Conservation (phyloP, 768 basidiomycete genomes). For the Suillus placidus region DNA sequence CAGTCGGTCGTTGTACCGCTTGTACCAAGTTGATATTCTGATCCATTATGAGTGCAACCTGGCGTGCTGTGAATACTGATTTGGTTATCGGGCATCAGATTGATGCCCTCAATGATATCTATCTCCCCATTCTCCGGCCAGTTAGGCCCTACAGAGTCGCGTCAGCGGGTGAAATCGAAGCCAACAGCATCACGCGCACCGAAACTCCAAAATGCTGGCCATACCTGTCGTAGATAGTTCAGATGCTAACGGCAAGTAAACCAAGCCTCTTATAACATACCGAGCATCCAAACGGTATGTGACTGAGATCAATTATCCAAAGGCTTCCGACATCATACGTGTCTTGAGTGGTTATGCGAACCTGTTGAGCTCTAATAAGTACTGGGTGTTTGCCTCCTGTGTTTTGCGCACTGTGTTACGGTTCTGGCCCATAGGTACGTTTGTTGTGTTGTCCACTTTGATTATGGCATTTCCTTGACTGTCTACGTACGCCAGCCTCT, state of each 20-base stretch:
- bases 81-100: conserved; percentile 53
- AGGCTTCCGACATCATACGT: conserved; percentile 46
- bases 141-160: conserved; percentile 19
- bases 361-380: conserved; percentile 27
- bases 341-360: conserved; percentile 48
- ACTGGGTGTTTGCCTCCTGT: conserved; percentile 13
- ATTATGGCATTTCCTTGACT: conserved; percentile 65
- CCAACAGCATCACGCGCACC: conserved; percentile 18
- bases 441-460: conserved; percentile 71
- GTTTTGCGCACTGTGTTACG: conserved; percentile 55
- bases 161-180: conserved; percentile 4
- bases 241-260: conserved; percentile 11
- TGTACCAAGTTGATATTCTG: conserved; percentile 36
- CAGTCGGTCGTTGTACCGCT: conserved; percentile 27
- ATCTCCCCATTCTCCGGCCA: conserved; percentile 56
- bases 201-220: conserved; percentile 37
- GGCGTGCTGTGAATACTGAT: conserved; percentile 55
- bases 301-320: conserved; percentile 48
- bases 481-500: conserved; percentile 62
- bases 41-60: conserved; percentile 39
- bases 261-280: conserved; percentile 33
- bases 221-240: conserved; percentile 21
- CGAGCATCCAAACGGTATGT: conserved; percentile 61
- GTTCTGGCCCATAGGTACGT: conserved; percentile 51
- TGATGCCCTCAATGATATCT: conserved; percentile 66